Percentiles rank a stretch among this genome's conserved stretches.
Conservation (phyloP, 108 stramenopile species). For the Skeletonema potamos region DNA sequence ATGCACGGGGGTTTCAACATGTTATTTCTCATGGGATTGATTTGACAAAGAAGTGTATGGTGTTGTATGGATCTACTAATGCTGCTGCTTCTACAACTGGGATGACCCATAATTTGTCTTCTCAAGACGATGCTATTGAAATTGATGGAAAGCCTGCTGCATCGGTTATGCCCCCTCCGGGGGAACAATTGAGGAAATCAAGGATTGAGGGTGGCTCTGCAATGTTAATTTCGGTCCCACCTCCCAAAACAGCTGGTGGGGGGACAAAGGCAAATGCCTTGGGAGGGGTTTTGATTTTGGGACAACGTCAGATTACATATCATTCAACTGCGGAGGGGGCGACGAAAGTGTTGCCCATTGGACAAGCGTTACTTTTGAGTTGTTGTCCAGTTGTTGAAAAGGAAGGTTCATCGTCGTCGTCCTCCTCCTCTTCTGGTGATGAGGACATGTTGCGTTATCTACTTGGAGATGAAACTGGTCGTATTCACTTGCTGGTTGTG, state of each 20-base stretch:
- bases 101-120: no score
- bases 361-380: conserved; percentile 34
- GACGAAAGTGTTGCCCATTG: conserved; percentile 67
- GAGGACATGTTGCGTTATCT: conserved; percentile 68
- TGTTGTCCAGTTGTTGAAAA: conserved; percentile 37
- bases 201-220: conserved; percentile 74
- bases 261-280: conserved; percentile 25
- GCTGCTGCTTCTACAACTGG: conserved; percentile 29
- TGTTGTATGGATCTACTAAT: conserved; percentile 18
- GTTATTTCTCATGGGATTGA: conserved; percentile 65
- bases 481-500: conserved; percentile 79
- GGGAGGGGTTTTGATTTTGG: conserved; percentile 79
- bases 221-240: conserved; percentile 69
- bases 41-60: conserved; percentile 43
- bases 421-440: conserved; percentile 20
- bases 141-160: conserved; percentile 9
- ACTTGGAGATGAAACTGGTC: conserved; percentile 86
- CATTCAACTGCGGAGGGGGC: conserved; percentile 37
- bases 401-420: no score
- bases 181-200: conserved; percentile 40
- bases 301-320: conserved; percentile 80
- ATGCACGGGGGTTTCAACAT: conserved; percentile 71
- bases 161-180: conserved; percentile 17
- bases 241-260: conserved; percentile 26
- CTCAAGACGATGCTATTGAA: background rate